Conservation (phyloP, 306 rosid genomes). For the Lathyrus tuberosus region DNA sequence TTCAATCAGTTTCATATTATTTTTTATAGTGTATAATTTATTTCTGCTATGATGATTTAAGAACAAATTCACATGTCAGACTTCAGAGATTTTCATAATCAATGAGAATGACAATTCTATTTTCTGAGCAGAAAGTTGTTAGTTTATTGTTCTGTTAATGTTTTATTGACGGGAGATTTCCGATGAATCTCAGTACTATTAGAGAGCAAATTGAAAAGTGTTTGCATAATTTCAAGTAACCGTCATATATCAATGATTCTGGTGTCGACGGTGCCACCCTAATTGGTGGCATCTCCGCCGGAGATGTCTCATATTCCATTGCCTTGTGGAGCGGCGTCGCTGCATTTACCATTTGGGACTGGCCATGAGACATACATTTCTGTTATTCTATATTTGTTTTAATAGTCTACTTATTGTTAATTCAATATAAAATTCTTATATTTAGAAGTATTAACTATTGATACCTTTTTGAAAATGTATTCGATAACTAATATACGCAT, state of each 20-base stretch:
- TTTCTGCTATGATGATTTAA: constrained; percentile 58
- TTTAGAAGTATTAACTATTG: too few relatives aligned
- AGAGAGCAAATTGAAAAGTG: constrained; percentile 50
- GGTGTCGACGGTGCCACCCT: constrained; percentile 53
- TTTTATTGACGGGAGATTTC: constrained; percentile 58
- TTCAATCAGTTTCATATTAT: too few relatives aligned
- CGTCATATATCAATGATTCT: constrained; percentile 49
- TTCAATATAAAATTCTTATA: too few relatives aligned
- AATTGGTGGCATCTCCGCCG: constrained; percentile 50
- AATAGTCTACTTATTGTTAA: too few relatives aligned
- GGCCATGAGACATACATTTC: constrained; percentile 71
- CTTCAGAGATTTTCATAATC: constrained; percentile 72
- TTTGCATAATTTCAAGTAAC: constrained; percentile 65
- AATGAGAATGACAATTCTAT: constrained; percentile 65
- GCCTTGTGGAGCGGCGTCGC: constrained; percentile 68
- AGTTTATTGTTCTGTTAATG: too few relatives aligned
- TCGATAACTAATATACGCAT: too few relatives aligned
- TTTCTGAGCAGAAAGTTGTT: constrained; percentile 49
- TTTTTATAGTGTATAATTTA: fast-evolving
- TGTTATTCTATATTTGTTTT: too few relatives aligned
- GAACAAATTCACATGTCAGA: constrained; percentile 86
- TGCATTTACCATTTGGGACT: constrained; percentile 60
- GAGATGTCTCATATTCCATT: constrained; percentile 71
- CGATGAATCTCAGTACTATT: constrained; percentile 37
- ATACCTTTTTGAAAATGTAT: too few relatives aligned